Base-by-base conservation (phyloP, 805 yeast species). In the Ogataea nonfermentans region DNA sequence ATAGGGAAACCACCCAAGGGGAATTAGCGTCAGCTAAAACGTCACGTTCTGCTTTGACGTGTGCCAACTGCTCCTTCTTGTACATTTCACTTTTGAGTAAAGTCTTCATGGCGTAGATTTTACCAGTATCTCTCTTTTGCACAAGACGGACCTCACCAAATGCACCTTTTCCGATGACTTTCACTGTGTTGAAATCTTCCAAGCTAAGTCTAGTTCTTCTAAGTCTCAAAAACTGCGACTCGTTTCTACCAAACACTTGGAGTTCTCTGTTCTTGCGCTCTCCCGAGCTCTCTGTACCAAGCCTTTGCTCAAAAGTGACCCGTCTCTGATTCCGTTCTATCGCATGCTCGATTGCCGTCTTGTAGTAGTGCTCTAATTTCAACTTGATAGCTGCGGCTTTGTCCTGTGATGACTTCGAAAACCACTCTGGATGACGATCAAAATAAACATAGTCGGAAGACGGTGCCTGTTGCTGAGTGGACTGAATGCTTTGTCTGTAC, bases 61-160 rank as follows among this genome's bases (percentile, higher is more conserved):
- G 96, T 0, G 96, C 96, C 42, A 90, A 68, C 62, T 89, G 96
- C 53, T 91, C 98, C 57, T 87, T 89, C 56, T 87, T 85, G 65
- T 84, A 89, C 95, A 93, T 89, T 64, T 93, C 99, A 36, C 84
- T 75, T 63, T 87, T 93, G 58, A 83, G 73, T 55, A 84, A 74
- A 3, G 96, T 90, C 65, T 89, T 89, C 99, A 87, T 93, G 34
- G 95, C 96, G 67, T 81, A 89, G 24, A 85, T 90, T 64, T 85
- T 83, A 37, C 96, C 95, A 1, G 93, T 84, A 63, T 93, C 99
- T 37, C 70, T 73, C 69, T 90, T 91, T 58, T 93, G 97, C 10
- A 93, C 98, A 38, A 93, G 70, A 47, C 97, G 76, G 24, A 93
- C 99, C 58, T 89, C 97, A 46, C 99, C 99, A 67, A 93, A 93